Conservation (phyloP, 345 rosid species). For the Corchorus capsularis region DNA sequence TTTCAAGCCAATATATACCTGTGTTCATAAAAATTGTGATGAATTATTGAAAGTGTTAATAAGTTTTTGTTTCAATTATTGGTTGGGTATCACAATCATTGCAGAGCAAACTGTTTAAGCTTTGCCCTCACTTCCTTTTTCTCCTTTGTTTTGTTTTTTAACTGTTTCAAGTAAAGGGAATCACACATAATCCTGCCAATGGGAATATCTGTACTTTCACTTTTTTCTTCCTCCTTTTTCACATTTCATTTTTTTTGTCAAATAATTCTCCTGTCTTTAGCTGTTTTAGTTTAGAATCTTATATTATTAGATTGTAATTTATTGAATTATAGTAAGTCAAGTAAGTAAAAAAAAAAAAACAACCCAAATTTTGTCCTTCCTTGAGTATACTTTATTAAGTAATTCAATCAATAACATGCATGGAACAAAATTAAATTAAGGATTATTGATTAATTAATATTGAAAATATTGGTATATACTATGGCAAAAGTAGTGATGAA, state of each 20-base stretch:
- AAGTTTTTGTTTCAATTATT: constrained; percentile 48
- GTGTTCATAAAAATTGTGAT: constrained; percentile 18
- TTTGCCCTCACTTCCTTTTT: constrained; percentile 12
- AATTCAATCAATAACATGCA: too few species aligned
- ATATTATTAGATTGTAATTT: not conserved
- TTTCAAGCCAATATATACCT: not conserved
- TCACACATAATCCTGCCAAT: constrained; percentile 5
- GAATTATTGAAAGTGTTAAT: constrained; percentile 33
- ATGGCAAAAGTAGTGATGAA: not conserved
- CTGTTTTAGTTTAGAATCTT: too few species aligned
- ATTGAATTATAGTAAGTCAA: not conserved
- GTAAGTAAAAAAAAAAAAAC: too few species aligned
- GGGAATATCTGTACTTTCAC: constrained; percentile 24
- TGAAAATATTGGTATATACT: too few species aligned
- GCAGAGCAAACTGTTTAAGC: constrained; percentile 31
- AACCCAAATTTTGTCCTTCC: not conserved
- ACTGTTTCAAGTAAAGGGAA: constrained; percentile 30
- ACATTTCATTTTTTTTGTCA: not conserved
- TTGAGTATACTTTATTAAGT: not conserved
- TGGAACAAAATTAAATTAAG: too few species aligned
- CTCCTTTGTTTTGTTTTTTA: constrained; percentile 5
- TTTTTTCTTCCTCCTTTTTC: constrained; percentile 13
- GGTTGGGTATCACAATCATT: constrained; percentile 50
- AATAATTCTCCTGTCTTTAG: not conserved
- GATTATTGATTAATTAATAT: too few species aligned